Conservation (phyloP, 2,329 filamentous ascomycete species). For the Colletotrichum spaethianum region DNA sequence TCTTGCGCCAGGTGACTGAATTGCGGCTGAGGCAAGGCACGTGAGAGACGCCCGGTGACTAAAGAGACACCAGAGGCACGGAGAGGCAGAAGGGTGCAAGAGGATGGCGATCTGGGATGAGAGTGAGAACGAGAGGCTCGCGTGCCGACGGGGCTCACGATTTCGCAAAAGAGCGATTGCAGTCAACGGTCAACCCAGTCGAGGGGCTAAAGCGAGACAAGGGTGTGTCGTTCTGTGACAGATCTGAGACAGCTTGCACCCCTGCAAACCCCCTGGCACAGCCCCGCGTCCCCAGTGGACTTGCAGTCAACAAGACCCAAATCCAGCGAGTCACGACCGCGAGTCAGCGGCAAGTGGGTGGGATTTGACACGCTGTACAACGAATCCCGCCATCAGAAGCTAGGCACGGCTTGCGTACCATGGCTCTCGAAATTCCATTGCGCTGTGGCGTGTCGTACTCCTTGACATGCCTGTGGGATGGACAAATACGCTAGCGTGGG, state of each 20-base stretch:
- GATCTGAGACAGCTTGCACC: conserved; percentile 56
- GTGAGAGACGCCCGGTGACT: not conserved
- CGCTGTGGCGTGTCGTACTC: not conserved
- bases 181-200: conserved; percentile 38
- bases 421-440: conserved; percentile 15
- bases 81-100: not conserved
- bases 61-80: not conserved
- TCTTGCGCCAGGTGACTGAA: not conserved
- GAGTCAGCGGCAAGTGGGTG: conserved; percentile 30
- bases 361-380: conserved; percentile 32
- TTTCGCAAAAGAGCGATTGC: conserved; percentile 6
- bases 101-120: not conserved
- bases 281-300: conserved; percentile 43
- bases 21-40: not conserved
- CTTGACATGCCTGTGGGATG: conserved; percentile 23
- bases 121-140: conserved; percentile 7
- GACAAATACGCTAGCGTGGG: not conserved
- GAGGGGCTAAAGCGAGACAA: conserved; percentile 41
- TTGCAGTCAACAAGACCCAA: conserved; percentile 31
- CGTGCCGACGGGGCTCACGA: conserved; percentile 8
- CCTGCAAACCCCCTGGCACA: conserved; percentile 45
- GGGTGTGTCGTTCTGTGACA: conserved; percentile 55
- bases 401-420: conserved; percentile 17
- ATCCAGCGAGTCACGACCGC: conserved; percentile 39
- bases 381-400: conserved; percentile 6